A percentile compares a stretch with the other conserved stretches of the same genome.
phyloP scores from a whole-genome alignment of 768 basidiomycete species.

The Pleurotus giganteus region DNA sequence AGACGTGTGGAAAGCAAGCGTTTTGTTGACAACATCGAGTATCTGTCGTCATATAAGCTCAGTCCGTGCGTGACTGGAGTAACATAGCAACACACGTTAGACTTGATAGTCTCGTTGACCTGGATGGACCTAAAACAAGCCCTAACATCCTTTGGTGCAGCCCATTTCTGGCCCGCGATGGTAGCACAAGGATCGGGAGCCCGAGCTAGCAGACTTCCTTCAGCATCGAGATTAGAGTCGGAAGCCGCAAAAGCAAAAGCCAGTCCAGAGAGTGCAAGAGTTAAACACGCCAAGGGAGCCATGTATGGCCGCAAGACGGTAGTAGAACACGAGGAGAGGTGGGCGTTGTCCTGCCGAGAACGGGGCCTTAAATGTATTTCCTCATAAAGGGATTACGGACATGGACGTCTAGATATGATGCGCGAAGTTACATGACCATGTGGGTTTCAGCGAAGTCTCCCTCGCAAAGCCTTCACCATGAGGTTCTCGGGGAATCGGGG shows the following conservation, averaged over 20 bases:
- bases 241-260: background rate
- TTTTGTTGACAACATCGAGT: constrained; percentile 56
- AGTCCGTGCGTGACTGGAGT: background rate
- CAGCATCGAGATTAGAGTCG: background rate
- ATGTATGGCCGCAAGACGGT: background rate
- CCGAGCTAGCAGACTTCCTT: background rate
- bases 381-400: background rate
- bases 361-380: background rate
- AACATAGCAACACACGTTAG: constrained; percentile 39
- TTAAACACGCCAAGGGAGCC: constrained; percentile 7
- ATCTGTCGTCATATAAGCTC: constrained; percentile 31
- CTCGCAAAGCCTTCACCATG: constrained; percentile 6
- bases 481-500: background rate
- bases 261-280: constrained; percentile 4
- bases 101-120: constrained; percentile 43
- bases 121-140: constrained; percentile 50
- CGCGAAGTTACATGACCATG: constrained; percentile 1
- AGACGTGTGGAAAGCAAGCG: constrained; percentile 59
- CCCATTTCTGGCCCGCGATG: constrained; percentile 57
- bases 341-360: background rate
- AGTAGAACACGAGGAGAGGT: background rate
- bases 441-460: background rate
- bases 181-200: constrained; percentile 45
- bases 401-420: background rate
- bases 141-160: constrained; percentile 47